Percentiles rank a stretch among this genome's conserved stretches.
Evolutionary conservation across 257 asterid genomes (phyloP).

Genomic region (Gynochthodes officinalis): DNA sequence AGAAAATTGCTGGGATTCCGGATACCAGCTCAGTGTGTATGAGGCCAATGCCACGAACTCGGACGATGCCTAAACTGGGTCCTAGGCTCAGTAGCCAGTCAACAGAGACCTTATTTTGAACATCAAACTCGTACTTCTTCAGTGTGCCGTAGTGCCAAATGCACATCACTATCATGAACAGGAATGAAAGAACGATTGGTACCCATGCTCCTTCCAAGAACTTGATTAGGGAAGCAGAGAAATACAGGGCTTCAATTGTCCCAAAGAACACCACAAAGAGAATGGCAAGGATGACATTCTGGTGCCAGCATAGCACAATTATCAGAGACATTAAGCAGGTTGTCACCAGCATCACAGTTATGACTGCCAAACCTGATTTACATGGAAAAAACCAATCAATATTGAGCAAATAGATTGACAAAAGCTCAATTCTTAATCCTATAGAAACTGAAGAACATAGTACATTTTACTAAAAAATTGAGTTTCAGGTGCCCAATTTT

Average conservation of each 20-base stretch:
- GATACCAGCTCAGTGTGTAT: constrained; percentile 90
- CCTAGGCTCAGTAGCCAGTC: constrained; percentile 85
- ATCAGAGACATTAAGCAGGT: constrained; percentile 94
- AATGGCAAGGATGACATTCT: constrained; percentile 52
- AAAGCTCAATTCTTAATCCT: not conserved
- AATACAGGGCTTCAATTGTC: constrained; percentile 66
- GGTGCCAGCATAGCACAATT: constrained; percentile 84
- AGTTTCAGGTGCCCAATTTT: not conserved
- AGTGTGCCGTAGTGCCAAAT: constrained; percentile 85
- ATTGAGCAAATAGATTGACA: not conserved
- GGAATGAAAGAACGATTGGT: constrained; percentile 62
- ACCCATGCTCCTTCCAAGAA: constrained; percentile 97
- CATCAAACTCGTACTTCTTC: constrained; percentile 77
- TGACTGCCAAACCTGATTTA: constrained; percentile 76
- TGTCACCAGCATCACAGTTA: constrained; percentile 94
- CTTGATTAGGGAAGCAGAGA: constrained; percentile 77
- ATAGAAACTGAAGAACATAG: no score
- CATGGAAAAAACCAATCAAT: not conserved
- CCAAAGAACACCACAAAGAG: constrained; percentile 77
- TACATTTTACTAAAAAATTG: no score
- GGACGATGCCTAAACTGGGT: constrained; percentile 78
- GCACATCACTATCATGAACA: constrained; percentile 74
- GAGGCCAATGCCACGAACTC: constrained; percentile 87
- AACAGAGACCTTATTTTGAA: constrained; percentile 83
- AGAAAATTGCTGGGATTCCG: constrained; percentile 89